Conservation (phyloP, 1,284 basidiomycete species). For the Malassezia furfur region DNA sequence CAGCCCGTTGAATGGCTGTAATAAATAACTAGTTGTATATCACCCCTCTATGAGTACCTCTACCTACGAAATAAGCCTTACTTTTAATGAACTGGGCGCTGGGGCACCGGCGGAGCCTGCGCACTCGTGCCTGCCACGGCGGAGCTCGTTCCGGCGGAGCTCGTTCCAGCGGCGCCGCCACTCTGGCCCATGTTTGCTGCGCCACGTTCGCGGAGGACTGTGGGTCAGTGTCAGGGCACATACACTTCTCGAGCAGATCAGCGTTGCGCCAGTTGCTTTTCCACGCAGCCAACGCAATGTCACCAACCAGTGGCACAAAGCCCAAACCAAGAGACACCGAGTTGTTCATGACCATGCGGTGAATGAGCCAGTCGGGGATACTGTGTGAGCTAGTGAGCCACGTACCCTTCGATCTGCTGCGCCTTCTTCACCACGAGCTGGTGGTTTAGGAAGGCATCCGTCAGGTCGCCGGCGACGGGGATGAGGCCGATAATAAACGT, state of each 20-base stretch:
- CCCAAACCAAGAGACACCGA: slow-evolving; percentile 63
- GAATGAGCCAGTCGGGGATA: slow-evolving; percentile 32
- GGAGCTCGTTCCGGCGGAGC: neutral
- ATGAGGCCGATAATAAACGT: slow-evolving; percentile 57
- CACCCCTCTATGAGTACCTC: neutral
- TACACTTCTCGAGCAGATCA: slow-evolving; percentile 36
- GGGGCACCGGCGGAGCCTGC: neutral
- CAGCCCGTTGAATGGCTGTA: slow-evolving; percentile 34
- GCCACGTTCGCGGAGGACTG: slow-evolving; percentile 8
- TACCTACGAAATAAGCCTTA: too few species aligned
- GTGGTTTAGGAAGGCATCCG: slow-evolving; percentile 64
- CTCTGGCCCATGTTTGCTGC: neutral
- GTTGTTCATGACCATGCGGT: slow-evolving; percentile 65
- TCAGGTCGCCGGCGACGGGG: slow-evolving; percentile 62
- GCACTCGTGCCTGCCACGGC: neutral
- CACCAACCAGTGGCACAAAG: slow-evolving; percentile 68
- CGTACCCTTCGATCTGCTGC: slow-evolving; percentile 55
- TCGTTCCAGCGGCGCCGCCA: neutral
- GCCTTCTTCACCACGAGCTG: slow-evolving; percentile 68
- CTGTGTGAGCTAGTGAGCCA: neutral
- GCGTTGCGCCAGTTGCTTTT: slow-evolving; percentile 88
- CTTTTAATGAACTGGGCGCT: too few species aligned
- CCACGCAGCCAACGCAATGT: slow-evolving; percentile 63
- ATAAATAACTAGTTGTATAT: neutral
- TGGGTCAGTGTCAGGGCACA: neutral